Evolutionary conservation across 768 basidiomycete genomes (phyloP), one percentile per base, ranked within the genome.

Genomic region (Solioccasus polychromus): DNA sequence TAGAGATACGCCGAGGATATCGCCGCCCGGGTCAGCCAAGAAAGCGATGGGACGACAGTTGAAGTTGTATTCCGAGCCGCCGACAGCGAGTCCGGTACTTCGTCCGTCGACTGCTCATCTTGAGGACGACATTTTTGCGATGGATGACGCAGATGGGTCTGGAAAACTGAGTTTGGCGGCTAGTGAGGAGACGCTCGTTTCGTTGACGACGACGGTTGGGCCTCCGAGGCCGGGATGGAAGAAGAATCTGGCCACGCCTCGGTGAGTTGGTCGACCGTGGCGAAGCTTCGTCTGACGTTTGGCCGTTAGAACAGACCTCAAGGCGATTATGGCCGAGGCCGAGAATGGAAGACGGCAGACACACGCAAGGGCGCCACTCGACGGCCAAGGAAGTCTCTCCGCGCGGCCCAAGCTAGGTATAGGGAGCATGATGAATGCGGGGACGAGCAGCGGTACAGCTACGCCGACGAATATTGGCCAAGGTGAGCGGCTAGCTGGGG

Each of bases 261-360:
- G 74, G 83, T 82, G 56, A 30, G 79, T 66, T 12, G 23, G 34
- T 28, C 26, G 1, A 5, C 30, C 5, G 11, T 26, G 26, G 14
- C 11, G 15, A 52, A 51, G 40, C 44, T 37, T 42, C 44, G 43
- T 15, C 22, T 54, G 26, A 15, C 50, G 41, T 3, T 58, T 45
- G 30, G n/a, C 32, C 19, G 10, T 50, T 49, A 92, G 88, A 19
- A 79, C 83, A 11, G 89, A 95, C 59, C 84, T 97, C 78, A 87
- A 85, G 56, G 68, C 78, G 14, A 79, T 97, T 46, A 90, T 97
- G 79, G 88, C 85, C 0, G 93, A 93, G 63, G 77, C 84, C 1
- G 80, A 75, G 38, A 67, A 57, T 14, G 62, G 48, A 24, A 64
- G 54, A 44, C 57, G 40, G 14, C 45, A 48, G 17, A 45, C 39